These are phyloP conservation scores for Pyrus hybrid DNA, from an alignment of 331 rosid species.

Conservation along the genomic window DNA sequence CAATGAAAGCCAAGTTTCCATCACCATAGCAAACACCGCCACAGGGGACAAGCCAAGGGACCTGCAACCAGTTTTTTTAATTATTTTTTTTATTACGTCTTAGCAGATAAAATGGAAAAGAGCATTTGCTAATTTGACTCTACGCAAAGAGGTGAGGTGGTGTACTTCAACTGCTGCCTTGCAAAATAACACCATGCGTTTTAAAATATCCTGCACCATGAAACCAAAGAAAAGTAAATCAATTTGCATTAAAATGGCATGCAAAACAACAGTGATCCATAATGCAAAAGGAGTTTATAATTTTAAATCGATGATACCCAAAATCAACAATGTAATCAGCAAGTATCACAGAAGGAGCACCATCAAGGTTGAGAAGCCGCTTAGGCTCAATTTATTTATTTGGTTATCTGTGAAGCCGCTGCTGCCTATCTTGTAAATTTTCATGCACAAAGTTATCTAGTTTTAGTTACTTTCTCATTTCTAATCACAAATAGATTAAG, in stretches of 20 bases:
- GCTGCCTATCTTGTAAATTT: background rate
- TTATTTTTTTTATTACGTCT: background rate
- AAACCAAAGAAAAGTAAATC: constrained; percentile 24
- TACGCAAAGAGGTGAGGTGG: background rate
- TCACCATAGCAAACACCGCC: constrained; percentile 97
- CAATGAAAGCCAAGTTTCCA: constrained; percentile 91
- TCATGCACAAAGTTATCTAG: background rate
- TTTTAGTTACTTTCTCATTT: background rate
- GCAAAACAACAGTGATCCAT: constrained; percentile 9
- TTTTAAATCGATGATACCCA: background rate
- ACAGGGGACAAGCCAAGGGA: constrained; percentile 94
- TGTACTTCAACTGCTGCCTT: constrained; percentile 88
- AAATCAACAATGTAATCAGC: background rate
- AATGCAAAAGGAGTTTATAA: background rate
- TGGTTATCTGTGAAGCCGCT: background rate
- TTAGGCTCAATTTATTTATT: background rate
- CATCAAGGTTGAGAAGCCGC: background rate
- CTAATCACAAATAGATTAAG: background rate
- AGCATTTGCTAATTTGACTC: background rate
- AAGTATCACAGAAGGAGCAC: background rate
- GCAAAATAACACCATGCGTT: constrained; percentile 88
- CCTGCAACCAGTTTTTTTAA: constrained; percentile 35
- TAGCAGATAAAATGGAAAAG: background rate
- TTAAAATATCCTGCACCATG: constrained; percentile 70
- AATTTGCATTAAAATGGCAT: constrained; percentile 16